phyloP scores from a whole-genome alignment of 164 flowering plant genomes.

The Magnolia sinica region DNA sequence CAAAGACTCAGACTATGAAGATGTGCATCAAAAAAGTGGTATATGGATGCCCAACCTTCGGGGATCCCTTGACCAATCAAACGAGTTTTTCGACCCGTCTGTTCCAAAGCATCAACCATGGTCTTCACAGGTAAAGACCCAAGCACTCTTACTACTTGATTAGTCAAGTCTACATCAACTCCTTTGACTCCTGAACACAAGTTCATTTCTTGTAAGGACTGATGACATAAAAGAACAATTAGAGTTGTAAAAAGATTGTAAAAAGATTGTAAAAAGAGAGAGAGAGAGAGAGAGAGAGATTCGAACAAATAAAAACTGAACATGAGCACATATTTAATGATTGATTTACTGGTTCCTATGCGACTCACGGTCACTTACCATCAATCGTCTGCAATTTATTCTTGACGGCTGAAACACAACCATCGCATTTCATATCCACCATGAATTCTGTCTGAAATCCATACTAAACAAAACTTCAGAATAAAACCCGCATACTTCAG shows the following conservation, averaged over 20 bases:
- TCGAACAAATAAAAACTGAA: background rate
- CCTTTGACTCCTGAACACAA: constrained; percentile 61
- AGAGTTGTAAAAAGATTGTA: background rate
- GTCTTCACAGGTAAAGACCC: constrained; percentile 71
- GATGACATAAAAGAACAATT: background rate
- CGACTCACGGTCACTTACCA: constrained; percentile 35
- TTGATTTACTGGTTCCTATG: background rate
- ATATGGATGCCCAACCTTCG: constrained; percentile 48
- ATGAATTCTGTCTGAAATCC: constrained; percentile 76
- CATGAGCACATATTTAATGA: background rate
- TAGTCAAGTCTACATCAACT: constrained; percentile 72
- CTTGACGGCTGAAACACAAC: constrained; percentile 81
- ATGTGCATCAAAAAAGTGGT: background rate
- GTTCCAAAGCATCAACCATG: constrained; percentile 78
- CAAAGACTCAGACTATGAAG: background rate
- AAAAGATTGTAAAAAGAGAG: too few relatives aligned
- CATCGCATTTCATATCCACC: constrained; percentile 95
- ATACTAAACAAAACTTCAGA: constrained; percentile 10
- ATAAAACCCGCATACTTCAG: background rate
- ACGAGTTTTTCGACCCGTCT: constrained; percentile 80
- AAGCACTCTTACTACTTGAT: constrained; percentile 78
- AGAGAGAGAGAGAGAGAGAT: background rate
- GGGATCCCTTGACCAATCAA: constrained; percentile 88
- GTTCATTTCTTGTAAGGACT: constrained; percentile 16
- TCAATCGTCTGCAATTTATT: constrained; percentile 58